A percentile compares a stretch with the other conserved stretches of the same genome.
These are phyloP conservation scores for Beauveria australis DNA, from an alignment of 2,329 filamentous ascomycete species.

Conservation along the genomic window DNA sequence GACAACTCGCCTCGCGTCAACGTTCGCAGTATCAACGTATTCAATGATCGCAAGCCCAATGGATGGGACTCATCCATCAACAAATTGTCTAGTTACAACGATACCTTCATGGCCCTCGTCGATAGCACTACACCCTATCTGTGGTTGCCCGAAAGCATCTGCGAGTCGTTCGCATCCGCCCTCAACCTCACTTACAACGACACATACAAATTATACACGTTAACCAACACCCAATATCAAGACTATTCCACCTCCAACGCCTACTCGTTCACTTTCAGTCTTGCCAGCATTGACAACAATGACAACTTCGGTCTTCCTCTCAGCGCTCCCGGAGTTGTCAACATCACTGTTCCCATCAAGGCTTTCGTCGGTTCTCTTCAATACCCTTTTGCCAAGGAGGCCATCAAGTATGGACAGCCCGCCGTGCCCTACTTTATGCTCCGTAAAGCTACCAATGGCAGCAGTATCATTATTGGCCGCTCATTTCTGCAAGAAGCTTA, in stretches of 20 bases:
- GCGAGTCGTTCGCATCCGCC: constrained; percentile 54
- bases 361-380: constrained; percentile 43
- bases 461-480: constrained; percentile 55
- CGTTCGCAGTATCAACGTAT: constrained; percentile 47
- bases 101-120: constrained; percentile 44
- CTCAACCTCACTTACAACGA: constrained; percentile 60
- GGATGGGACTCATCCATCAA: constrained; percentile 32
- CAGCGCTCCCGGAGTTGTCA: constrained; percentile 42
- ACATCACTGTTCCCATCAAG: constrained; percentile 44
- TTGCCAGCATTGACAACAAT: constrained; percentile 47
- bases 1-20: constrained; percentile 50
- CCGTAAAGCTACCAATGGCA: constrained; percentile 43
- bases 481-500: constrained; percentile 65
- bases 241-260: constrained; percentile 35
- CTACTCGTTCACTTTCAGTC: constrained; percentile 47
- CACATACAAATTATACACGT: constrained; percentile 54
- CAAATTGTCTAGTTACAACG: constrained; percentile 36
- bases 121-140: constrained; percentile 58
- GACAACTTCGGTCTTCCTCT: constrained; percentile 43
- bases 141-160: constrained; percentile 53
- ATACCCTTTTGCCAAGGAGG: constrained; percentile 38
- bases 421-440: constrained; percentile 58
- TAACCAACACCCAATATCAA: constrained; percentile 48
- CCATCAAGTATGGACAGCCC: constrained; percentile 35
- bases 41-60: constrained; percentile 19